Evolutionary conservation across 208 protist species (phyloP).

Genomic region (Crithidia expoeki): DNA sequence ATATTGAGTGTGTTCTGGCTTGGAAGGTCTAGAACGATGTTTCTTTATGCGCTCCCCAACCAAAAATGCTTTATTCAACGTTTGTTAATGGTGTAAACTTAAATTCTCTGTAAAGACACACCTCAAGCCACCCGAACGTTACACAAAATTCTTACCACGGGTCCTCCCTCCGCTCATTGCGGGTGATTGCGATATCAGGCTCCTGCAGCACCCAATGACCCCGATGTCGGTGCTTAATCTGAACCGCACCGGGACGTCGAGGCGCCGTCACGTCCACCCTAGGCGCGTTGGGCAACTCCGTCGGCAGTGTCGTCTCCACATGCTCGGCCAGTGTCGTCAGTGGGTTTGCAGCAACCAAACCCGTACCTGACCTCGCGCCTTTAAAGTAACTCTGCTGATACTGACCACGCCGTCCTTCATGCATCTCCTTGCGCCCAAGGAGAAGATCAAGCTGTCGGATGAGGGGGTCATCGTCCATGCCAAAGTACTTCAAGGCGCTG

Average conservation of each 20-base stretch:
- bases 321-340: slow-evolving; percentile 45
- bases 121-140: too few species aligned
- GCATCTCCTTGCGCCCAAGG: slow-evolving; percentile 71
- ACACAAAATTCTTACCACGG: slow-evolving; percentile 59
- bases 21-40: too few species aligned
- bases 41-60: too few species aligned
- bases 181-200: slow-evolving; percentile 86
- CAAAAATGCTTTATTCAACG: too few species aligned
- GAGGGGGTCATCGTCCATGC: slow-evolving; percentile 79
- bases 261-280: slow-evolving; percentile 52
- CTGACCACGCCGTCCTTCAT: slow-evolving; percentile 21
- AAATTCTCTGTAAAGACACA: too few species aligned
- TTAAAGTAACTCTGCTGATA: slow-evolving; percentile 40
- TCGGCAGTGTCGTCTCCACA: slow-evolving; percentile 66
- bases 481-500: slow-evolving; percentile 78
- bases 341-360: neutral
- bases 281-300: slow-evolving; percentile 78
- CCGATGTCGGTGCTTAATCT: slow-evolving; percentile 58
- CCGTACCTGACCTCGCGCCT: slow-evolving; percentile 1
- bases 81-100: too few species aligned
- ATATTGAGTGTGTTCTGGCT: too few species aligned
- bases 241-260: slow-evolving; percentile 53
- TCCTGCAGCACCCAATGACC: slow-evolving; percentile 91
- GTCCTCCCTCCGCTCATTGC: slow-evolving; percentile 70
- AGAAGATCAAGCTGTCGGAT: slow-evolving; percentile 82